A percentile compares a stretch with the other conserved stretches of the same genome.
phyloP scores from a whole-genome alignment of 2,329 filamentous ascomycete genomes.

The Paraphoma chrysanthemicola region DNA sequence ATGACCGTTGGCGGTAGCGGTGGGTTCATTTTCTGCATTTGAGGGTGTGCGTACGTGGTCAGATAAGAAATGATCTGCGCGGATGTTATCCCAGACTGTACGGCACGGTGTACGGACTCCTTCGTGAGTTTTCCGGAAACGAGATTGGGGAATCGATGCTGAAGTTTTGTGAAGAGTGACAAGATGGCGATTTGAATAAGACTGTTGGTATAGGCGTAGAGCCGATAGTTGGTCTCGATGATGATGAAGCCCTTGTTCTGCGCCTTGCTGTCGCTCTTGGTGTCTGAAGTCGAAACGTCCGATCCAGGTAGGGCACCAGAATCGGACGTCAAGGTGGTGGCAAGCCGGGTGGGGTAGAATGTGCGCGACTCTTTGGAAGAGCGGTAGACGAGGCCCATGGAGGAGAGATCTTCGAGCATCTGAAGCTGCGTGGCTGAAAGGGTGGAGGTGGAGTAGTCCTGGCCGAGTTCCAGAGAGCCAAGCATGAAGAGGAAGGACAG shows the following conservation, averaged over 20 bases:
- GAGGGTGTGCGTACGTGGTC: slow-evolving; percentile 89
- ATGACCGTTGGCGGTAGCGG: slow-evolving; percentile 93
- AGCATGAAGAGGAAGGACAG: slow-evolving; percentile 96
- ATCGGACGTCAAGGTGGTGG: slow-evolving; percentile 87
- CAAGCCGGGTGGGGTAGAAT: slow-evolving; percentile 90
- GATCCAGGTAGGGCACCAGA: slow-evolving; percentile 72
- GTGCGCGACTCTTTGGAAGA: slow-evolving; percentile 53
- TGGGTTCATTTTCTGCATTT: slow-evolving; percentile 80
- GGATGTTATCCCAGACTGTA: slow-evolving; percentile 88
- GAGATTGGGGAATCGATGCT: slow-evolving; percentile 92
- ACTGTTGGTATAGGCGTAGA: slow-evolving; percentile 96
- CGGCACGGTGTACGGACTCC: slow-evolving; percentile 84
- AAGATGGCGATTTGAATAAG: slow-evolving; percentile 94
- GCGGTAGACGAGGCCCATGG: slow-evolving; percentile 90
- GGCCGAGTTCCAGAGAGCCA: slow-evolving; percentile 88
- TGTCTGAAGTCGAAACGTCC: slow-evolving; percentile 57
- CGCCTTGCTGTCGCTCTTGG: slow-evolving; percentile 17
- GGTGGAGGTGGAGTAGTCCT: slow-evolving; percentile 86
- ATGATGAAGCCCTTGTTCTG: slow-evolving; percentile 81
- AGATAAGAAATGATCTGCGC: slow-evolving; percentile 96
- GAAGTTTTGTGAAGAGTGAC: slow-evolving; percentile 84
- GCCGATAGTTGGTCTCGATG: slow-evolving; percentile 95
- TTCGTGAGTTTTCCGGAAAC: slow-evolving; percentile 91
- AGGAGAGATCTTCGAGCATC: slow-evolving; percentile 88
- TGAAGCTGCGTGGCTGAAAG: slow-evolving; percentile 81